Conservation (phyloP, 2,329 filamentous ascomycete species). For the Calonectria crousiana region DNA sequence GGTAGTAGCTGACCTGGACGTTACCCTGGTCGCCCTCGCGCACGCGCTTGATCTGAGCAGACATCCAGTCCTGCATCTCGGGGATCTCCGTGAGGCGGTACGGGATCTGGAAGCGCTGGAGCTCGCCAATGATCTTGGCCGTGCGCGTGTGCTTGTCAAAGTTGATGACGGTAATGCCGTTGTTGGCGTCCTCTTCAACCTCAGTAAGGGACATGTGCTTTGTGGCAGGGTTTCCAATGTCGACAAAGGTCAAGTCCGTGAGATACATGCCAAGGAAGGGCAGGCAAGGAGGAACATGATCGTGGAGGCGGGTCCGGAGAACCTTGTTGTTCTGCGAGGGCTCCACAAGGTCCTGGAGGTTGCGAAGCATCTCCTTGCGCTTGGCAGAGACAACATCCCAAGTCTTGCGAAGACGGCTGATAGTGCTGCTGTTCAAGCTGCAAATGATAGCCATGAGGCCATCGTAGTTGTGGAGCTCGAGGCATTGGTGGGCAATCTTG, state of each 20-base stretch:
- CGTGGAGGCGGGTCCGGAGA: constrained; percentile 84
- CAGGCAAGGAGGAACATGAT: constrained; percentile 90
- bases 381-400: constrained; percentile 91
- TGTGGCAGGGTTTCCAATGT: constrained; percentile 90
- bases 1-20: constrained; percentile 76
- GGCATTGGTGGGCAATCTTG: constrained; percentile 88
- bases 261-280: constrained; percentile 97
- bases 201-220: constrained; percentile 73
- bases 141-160: constrained; percentile 98
- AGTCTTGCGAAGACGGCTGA: constrained; percentile 87
- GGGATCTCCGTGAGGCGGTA: constrained; percentile 86
- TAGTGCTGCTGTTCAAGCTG: constrained; percentile 91
- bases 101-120: constrained; percentile 95
- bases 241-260: constrained; percentile 95
- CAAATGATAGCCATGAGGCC: constrained; percentile 97
- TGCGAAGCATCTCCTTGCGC: constrained; percentile 83
- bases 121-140: constrained; percentile 93
- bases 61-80: constrained; percentile 94
- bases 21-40: constrained; percentile 69
- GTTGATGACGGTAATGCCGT: constrained; percentile 86
- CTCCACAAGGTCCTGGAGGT: constrained; percentile 87
- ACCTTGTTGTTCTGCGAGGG: constrained; percentile 91
- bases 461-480: constrained; percentile 95
- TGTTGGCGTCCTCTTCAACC: constrained; percentile 71
- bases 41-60: constrained; percentile 82